Percentiles rank a stretch among this genome's conserved stretches.
Conservation (phyloP, 2,329 filamentous ascomycete species). For the Capronia coronata region DNA sequence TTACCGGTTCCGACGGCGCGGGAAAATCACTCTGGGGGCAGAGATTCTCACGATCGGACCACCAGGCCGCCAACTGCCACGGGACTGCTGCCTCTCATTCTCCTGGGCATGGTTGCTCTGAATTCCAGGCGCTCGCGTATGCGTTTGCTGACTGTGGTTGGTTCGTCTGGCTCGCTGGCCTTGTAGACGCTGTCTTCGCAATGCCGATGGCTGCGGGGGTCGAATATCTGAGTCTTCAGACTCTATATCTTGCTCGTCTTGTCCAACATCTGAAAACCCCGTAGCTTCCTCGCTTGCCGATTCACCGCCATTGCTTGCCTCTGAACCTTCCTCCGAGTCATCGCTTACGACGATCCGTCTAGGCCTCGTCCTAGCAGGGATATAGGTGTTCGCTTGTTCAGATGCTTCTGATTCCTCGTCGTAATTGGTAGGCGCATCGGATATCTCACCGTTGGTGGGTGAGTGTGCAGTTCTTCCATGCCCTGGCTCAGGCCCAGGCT, state of each 20-base stretch:
- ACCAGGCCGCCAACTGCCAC: too few relatives aligned
- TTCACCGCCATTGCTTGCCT: neutral
- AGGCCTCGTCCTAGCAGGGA: neutral
- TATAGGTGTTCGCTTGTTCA: neutral
- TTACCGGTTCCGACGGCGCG: neutral
- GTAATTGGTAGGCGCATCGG: slow-evolving; percentile 13
- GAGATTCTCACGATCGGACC: neutral
- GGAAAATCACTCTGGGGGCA: neutral
- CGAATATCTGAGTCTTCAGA: slow-evolving; percentile 24
- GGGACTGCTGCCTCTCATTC: too few relatives aligned
- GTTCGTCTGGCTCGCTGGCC: slow-evolving; percentile 19
- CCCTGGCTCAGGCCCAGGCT: neutral
- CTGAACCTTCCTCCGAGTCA: slow-evolving; percentile 16
- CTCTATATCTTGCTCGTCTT: slow-evolving; percentile 4
- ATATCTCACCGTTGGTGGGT: neutral
- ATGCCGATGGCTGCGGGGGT: slow-evolving; percentile 20
- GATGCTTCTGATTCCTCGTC: slow-evolving; percentile 16
- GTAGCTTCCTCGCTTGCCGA: neutral
- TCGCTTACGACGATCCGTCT: slow-evolving; percentile 19
- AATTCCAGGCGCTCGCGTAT: neutral
- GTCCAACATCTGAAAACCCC: neutral
- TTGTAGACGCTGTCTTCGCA: slow-evolving; percentile 17
- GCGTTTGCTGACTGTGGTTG: neutral
- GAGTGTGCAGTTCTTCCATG: neutral
- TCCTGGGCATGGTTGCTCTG: neutral